phyloP scores from a whole-genome alignment of 2,329 filamentous ascomycete species.

The Xylariaceae sp. region DNA sequence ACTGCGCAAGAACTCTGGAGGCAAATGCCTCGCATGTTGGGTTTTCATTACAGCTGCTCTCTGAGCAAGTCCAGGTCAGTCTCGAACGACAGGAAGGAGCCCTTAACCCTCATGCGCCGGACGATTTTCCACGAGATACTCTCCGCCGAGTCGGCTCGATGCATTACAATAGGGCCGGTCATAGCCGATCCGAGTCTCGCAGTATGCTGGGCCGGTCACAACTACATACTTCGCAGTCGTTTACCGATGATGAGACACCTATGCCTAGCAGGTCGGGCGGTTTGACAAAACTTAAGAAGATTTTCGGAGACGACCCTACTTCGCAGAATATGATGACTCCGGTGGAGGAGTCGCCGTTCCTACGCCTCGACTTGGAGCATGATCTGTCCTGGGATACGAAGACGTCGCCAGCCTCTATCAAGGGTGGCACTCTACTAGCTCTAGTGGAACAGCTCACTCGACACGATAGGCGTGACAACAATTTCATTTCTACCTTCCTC shows the following conservation, averaged over 20 bases:
- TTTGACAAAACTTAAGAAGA: constrained; percentile 59
- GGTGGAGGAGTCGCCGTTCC: constrained; percentile 76
- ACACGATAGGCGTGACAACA: constrained; percentile 91
- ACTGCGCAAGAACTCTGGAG: constrained; percentile 74
- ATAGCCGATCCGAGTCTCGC: constrained; percentile 54
- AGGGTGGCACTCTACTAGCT: constrained; percentile 81
- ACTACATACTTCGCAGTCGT: constrained; percentile 55
- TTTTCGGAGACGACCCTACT: constrained; percentile 60
- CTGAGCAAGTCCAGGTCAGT: constrained; percentile 67
- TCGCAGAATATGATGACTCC: constrained; percentile 34
- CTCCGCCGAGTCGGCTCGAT: constrained; percentile 54
- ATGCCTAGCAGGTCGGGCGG: constrained; percentile 49
- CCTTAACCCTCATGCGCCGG: constrained; percentile 38
- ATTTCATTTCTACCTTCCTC: constrained; percentile 96
- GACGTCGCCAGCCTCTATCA: constrained; percentile 66
- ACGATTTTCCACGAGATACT: constrained; percentile 44
- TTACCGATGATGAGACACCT: constrained; percentile 53
- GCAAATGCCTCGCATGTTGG: constrained; percentile 81
- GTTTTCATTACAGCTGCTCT: constrained; percentile 79
- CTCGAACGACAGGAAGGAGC: constrained; percentile 39
- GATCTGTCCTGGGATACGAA: constrained; percentile 90
- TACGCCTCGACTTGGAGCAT: constrained; percentile 79
- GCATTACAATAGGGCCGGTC: constrained; percentile 45
- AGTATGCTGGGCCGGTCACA: constrained; percentile 39
- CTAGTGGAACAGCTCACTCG: constrained; percentile 92